Conservation (phyloP, 306 rosid species). For the Prunus padus region DNA sequence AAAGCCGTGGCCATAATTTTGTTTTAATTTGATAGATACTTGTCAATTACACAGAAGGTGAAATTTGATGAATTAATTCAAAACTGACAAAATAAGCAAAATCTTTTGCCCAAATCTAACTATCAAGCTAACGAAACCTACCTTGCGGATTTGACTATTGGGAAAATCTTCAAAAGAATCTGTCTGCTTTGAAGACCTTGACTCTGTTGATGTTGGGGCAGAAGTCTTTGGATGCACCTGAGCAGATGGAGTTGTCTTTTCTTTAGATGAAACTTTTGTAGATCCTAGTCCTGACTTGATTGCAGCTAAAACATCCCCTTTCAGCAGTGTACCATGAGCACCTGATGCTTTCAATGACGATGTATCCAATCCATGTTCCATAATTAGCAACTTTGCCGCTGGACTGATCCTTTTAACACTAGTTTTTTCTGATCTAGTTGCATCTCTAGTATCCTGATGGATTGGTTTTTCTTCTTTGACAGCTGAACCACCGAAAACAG, state of each 20-base stretch:
- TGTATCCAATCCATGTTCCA: slow-evolving; percentile 78
- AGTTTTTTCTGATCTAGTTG: slow-evolving; percentile 39
- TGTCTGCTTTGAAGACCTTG: slow-evolving; percentile 49
- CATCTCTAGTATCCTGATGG: slow-evolving; percentile 39
- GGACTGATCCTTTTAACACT: slow-evolving; percentile 72
- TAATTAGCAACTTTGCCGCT: slow-evolving; percentile 79
- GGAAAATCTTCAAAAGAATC: slow-evolving; percentile 83
- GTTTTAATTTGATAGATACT: too few species aligned
- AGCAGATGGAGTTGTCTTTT: slow-evolving; percentile 45
- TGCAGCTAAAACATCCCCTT: slow-evolving; percentile 89
- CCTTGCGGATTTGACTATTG: slow-evolving; percentile 95
- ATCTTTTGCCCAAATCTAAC: slow-evolving; percentile 11
- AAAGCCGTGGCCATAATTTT: too few species aligned
- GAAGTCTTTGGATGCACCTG: slow-evolving; percentile 42
- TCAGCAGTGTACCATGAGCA: slow-evolving; percentile 71
- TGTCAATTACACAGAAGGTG: too few species aligned
- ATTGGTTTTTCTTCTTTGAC: slow-evolving; percentile 55
- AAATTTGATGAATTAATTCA: too few species aligned
- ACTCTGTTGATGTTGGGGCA: slow-evolving; percentile 35
- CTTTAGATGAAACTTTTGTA: slow-evolving; percentile 56
- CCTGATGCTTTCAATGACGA: slow-evolving; percentile 80
- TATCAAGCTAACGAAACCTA: slow-evolving; percentile 29
- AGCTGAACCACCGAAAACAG: slow-evolving; percentile 43
- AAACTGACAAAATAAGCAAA: not conserved
- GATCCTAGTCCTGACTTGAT: slow-evolving; percentile 70